These are phyloP conservation scores for Vigna radiata DNA, from an alignment of 306 rosid species.

Conservation along the genomic window DNA sequence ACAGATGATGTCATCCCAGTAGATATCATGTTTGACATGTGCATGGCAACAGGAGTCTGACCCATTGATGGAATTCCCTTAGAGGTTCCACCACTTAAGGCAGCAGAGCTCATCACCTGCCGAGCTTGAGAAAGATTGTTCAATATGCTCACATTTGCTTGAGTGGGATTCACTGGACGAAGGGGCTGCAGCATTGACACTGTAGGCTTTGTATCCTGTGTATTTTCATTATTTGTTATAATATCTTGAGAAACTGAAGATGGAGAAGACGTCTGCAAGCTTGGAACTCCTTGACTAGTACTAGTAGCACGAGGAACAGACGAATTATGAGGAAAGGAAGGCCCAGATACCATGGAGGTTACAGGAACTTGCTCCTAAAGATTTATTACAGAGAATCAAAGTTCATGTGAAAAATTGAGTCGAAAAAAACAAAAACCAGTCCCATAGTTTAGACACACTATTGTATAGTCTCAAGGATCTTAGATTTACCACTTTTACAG, in stretches of 20 bases:
- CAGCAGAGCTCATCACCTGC: constrained; percentile 77
- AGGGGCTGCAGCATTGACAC: constrained; percentile 72
- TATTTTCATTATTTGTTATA: constrained; percentile 73
- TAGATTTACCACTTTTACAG: constrained; percentile 83
- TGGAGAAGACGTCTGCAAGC: constrained; percentile 90
- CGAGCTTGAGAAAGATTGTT: constrained; percentile 90
- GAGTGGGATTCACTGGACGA: constrained; percentile 80
- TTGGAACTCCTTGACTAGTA: constrained; percentile 79
- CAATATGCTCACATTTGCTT: constrained; percentile 74
- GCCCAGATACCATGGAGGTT: constrained; percentile 76
- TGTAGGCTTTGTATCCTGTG: constrained; percentile 77
- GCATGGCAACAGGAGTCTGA: constrained; percentile 92
- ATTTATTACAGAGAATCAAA: constrained; percentile 38
- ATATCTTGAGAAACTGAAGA: constrained; percentile 84
- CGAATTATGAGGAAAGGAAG: constrained; percentile 70
- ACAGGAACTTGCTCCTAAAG: constrained; percentile 87
- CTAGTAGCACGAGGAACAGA: constrained; percentile 72
- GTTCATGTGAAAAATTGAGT: constrained; percentile 32
- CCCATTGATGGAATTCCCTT: constrained; percentile 79
- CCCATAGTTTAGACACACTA: constrained; percentile 18
- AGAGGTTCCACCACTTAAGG: constrained; percentile 78
- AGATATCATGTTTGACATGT: constrained; percentile 95
- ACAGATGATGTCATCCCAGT: constrained; percentile 95
- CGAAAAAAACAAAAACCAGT: constrained; percentile 2
- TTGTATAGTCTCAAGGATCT: constrained; percentile 22